These are phyloP conservation scores for Nigrograna mackinnonii DNA, from an alignment of 2,329 filamentous ascomycete genomes.

Conservation along the genomic window DNA sequence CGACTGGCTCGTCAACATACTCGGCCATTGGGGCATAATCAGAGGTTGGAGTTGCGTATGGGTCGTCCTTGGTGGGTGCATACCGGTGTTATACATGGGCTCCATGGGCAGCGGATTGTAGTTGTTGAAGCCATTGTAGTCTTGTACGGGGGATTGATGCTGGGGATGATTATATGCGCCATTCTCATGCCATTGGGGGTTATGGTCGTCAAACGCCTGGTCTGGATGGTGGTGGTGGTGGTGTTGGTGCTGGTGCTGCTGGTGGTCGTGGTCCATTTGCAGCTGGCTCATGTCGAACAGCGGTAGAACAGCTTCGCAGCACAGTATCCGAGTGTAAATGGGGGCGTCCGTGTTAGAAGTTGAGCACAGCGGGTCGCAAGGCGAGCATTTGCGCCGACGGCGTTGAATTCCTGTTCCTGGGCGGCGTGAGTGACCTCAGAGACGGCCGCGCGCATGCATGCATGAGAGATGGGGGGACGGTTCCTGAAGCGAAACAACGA, in stretches of 20 bases:
- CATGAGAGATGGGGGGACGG: constrained; percentile 33
- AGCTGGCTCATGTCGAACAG: constrained; percentile 43
- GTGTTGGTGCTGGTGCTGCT: constrained; percentile 35
- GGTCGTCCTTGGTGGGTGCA: constrained; percentile 44
- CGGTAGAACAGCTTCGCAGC: constrained; percentile 15
- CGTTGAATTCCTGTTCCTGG: constrained; percentile 28
- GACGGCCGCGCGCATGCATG: constrained; percentile 41
- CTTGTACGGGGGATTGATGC: constrained; percentile 44
- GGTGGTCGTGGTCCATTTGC: constrained; percentile 46
- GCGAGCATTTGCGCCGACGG: constrained; percentile 33
- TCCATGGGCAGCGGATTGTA: constrained; percentile 45
- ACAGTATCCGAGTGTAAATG: no score
- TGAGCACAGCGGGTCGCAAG: constrained; percentile 24
- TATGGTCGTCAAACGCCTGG: constrained; percentile 38
- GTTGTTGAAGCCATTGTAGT: constrained; percentile 41
- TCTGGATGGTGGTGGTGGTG: constrained; percentile 26
- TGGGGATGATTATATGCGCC: constrained; percentile 33
- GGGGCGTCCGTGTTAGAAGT: constrained; percentile 32
- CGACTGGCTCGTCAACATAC: constrained; percentile 47
- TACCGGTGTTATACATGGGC: constrained; percentile 39
- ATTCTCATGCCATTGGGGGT: constrained; percentile 34
- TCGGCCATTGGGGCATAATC: constrained; percentile 46
- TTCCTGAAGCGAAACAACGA: constrained; percentile 39
- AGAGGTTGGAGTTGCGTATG: constrained; percentile 45
- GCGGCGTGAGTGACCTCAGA: constrained; percentile 34